phyloP scores from a whole-genome alignment of 1,139 yeast species.

The Zygoascus hellenicus region DNA sequence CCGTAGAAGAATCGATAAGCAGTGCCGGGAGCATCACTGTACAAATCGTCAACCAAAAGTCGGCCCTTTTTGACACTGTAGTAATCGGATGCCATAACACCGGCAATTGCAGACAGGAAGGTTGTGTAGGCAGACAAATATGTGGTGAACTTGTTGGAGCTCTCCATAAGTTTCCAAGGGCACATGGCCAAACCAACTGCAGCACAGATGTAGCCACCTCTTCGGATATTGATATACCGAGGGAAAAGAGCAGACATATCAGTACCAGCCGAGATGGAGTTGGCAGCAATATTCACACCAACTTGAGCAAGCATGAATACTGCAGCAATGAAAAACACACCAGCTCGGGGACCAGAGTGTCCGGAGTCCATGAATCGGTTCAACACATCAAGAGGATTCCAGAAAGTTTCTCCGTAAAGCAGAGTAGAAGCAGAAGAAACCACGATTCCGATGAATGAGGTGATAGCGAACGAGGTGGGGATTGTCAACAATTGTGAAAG shows the following conservation, averaged over 20 bases:
- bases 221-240: slow-evolving; percentile 69
- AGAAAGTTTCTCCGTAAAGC: slow-evolving; percentile 63
- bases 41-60: slow-evolving; percentile 58
- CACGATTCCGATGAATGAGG: slow-evolving; percentile 79
- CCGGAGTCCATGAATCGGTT: slow-evolving; percentile 56
- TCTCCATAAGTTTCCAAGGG: slow-evolving; percentile 80
- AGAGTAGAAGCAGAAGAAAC: slow-evolving; percentile 76
- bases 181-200: slow-evolving; percentile 68
- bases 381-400: slow-evolving; percentile 84
- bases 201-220: slow-evolving; percentile 81
- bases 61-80: slow-evolving; percentile 65
- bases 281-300: slow-evolving; percentile 90
- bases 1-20: slow-evolving; percentile 61
- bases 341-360: slow-evolving; percentile 72
- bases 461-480: slow-evolving; percentile 71
- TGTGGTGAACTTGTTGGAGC: slow-evolving; percentile 73
- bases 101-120: slow-evolving; percentile 81
- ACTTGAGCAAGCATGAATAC: slow-evolving; percentile 81
- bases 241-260: slow-evolving; percentile 85
- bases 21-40: slow-evolving; percentile 42
- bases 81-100: slow-evolving; percentile 74
- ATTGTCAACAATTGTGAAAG: slow-evolving; percentile 58
- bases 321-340: slow-evolving; percentile 71
- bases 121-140: slow-evolving; percentile 83
- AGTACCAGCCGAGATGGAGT: slow-evolving; percentile 84